Percentiles rank a stretch among this genome's conserved stretches.
phyloP scores from a whole-genome alignment of 176 grass and related monocot genomes.

The Calamus simplicifolius region DNA sequence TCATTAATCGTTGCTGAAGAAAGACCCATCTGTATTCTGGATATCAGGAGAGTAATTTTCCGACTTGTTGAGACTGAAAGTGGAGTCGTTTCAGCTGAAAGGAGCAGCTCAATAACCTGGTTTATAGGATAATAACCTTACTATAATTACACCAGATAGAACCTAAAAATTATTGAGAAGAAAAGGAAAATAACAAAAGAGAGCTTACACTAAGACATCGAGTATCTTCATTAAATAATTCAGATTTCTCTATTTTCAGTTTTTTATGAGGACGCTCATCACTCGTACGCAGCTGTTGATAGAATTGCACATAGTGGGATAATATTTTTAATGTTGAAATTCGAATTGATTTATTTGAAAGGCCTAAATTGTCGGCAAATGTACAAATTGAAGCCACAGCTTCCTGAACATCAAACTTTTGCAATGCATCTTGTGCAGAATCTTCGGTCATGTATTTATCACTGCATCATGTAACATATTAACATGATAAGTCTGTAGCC shows the following conservation, averaged over 20 bases:
- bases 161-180: conserved; percentile 11
- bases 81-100: conserved; percentile 61
- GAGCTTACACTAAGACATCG: conserved; percentile 62
- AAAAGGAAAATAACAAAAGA: conserved; percentile 23
- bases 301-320: conserved; percentile 44
- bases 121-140: conserved; percentile 8
- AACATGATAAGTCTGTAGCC: neutral
- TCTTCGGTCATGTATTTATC: conserved; percentile 13
- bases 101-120: conserved; percentile 68
- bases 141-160: no score
- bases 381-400: conserved; percentile 28
- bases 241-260: conserved; percentile 57
- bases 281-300: conserved; percentile 29
- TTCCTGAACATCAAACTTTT: conserved; percentile 40
- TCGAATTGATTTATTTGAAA: conserved; percentile 58
- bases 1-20: conserved; percentile 55
- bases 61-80: conserved; percentile 65
- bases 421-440: neutral
- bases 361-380: conserved; percentile 66
- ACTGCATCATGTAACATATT: neutral
- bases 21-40: conserved; percentile 62
- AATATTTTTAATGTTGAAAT: conserved; percentile 81
- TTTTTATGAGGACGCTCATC: conserved; percentile 58
- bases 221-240: conserved; percentile 26
- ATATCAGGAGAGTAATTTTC: conserved; percentile 57